A percentile compares a stretch with the other conserved stretches of the same genome.
These are phyloP conservation scores for Tricholoma terreum DNA, from an alignment of 768 basidiomycete species.

Conservation along the genomic window DNA sequence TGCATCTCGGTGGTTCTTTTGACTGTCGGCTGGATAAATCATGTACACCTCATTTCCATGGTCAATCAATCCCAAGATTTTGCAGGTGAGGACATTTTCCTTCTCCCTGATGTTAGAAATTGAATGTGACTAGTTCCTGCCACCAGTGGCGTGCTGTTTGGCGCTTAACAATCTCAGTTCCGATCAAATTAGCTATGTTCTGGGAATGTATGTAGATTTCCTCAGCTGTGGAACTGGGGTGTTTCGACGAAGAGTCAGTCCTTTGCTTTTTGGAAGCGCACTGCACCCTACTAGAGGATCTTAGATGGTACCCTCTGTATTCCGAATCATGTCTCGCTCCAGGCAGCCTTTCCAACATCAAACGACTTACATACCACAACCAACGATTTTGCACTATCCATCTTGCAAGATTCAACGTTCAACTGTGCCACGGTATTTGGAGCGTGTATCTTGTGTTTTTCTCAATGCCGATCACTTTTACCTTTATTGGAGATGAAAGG, in stretches of 20 bases:
- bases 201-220: conserved; percentile 10
- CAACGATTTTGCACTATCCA: conserved; percentile 13
- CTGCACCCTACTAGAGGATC: conserved; percentile 22
- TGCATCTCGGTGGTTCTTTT: not conserved
- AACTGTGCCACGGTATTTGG: conserved; percentile 12
- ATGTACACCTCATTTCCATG: not conserved
- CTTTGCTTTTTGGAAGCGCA: conserved; percentile 20
- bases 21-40: not conserved
- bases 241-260: conserved; percentile 9
- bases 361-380: conserved; percentile 15
- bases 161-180: not conserved
- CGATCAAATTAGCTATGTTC: not conserved
- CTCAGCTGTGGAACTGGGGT: conserved; percentile 13
- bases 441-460: conserved; percentile 18
- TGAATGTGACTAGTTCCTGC: not conserved
- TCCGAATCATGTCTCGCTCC: conserved; percentile 4
- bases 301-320: conserved; percentile 23
- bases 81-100: not conserved
- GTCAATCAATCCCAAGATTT: not conserved
- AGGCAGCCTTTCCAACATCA: conserved; percentile 20
- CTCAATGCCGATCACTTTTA: conserved; percentile 16
- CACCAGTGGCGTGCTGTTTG: not conserved
- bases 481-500: conserved; percentile 17
- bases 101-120: not conserved
- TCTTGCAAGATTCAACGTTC: conserved; percentile 19